Percentiles rank a stretch among this genome's conserved stretches.
phyloP scores from a whole-genome alignment of 768 basidiomycete species.

The Sutorius australiensis region DNA sequence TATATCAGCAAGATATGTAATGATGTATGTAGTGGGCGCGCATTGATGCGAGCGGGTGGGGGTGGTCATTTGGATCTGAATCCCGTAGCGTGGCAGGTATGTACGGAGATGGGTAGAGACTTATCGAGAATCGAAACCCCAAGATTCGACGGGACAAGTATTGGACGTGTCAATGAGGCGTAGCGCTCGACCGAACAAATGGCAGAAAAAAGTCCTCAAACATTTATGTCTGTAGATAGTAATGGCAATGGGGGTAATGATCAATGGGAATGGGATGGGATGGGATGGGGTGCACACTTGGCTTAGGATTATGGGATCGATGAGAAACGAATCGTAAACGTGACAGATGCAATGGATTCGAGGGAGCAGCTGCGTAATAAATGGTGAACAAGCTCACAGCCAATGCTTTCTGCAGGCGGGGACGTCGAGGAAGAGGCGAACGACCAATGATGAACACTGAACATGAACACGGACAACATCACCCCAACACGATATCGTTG shows the following conservation, averaged over 20 bases:
- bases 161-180: background rate
- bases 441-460: background rate
- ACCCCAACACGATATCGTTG: conserved; percentile 31
- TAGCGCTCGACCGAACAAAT: conserved; percentile 2
- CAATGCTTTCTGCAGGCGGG: background rate
- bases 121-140: no score
- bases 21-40: background rate
- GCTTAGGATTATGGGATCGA: conserved; percentile 1
- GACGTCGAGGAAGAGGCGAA: background rate
- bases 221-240: conserved; percentile 15
- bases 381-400: background rate
- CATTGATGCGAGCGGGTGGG: background rate
- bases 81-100: conserved; percentile 21
- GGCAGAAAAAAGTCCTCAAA: conserved; percentile 11
- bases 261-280: background rate
- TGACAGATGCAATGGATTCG: conserved; percentile 6
- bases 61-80: background rate
- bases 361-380: background rate
- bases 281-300: background rate
- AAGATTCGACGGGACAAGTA: background rate
- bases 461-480: no score
- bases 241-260: conserved; percentile 10
- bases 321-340: conserved; percentile 1
- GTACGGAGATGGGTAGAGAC: background rate
- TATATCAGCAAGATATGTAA: conserved; percentile 12